phyloP scores from a whole-genome alignment of 768 basidiomycete genomes.

The Russula vinacea region DNA sequence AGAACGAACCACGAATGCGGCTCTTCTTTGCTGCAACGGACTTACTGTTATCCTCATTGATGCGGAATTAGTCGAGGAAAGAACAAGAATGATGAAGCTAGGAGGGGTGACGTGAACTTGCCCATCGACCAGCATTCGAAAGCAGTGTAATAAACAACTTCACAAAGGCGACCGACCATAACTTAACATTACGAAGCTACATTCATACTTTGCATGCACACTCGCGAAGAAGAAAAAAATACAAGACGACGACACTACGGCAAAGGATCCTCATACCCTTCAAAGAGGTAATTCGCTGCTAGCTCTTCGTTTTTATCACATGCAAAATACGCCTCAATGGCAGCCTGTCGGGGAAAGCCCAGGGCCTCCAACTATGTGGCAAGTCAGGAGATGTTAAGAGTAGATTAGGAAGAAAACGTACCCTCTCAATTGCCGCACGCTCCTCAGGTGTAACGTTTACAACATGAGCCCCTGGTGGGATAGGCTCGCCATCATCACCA shows the following conservation, averaged over 20 bases:
- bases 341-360: constrained; percentile 80
- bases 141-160: not conserved
- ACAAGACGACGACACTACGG: constrained; percentile 13
- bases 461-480: constrained; percentile 52
- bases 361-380: constrained; percentile 68
- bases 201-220: constrained; percentile 10
- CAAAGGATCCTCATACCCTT: constrained; percentile 51
- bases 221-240: constrained; percentile 10
- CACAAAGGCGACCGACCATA: constrained; percentile 5
- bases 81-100: not conserved
- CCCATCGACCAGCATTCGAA: too few species aligned
- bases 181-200: constrained; percentile 15
- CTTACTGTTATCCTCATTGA: constrained; percentile 92
- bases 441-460: constrained; percentile 85
- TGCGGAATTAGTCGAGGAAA: not conserved
- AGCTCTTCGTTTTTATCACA: constrained; percentile 97
- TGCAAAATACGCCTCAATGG: constrained; percentile 87
- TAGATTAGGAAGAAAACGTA: constrained; percentile 42
- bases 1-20: constrained; percentile 68
- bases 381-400: not conserved
- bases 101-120: too few species aligned
- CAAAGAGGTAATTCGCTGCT: constrained; percentile 92
- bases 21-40: constrained; percentile 73
- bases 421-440: constrained; percentile 81
- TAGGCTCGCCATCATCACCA: constrained; percentile 40